Evolutionary conservation across 2,329 filamentous ascomycete genomes (phyloP), one percentile per base, ranked within the genome.

Genomic region (Diaporthe batatas): DNA sequence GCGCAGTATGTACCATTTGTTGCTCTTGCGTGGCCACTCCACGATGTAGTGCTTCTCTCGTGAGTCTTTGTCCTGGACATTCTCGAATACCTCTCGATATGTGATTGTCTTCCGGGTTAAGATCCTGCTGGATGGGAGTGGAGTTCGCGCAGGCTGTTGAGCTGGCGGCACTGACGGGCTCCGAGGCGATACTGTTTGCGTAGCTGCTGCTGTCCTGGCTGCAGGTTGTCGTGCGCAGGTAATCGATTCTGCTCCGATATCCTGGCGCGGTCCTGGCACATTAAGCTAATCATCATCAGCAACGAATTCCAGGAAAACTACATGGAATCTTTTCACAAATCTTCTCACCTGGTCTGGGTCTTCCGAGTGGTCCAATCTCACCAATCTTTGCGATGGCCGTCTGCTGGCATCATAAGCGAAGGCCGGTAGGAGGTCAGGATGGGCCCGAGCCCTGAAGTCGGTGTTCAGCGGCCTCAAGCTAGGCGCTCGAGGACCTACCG

Each of bases 1-100:
- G 36, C 55, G 44, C 6, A 62, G 21, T 6, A 70, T 62, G 16
- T 62, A 70, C 68, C 68, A 62, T 11, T 18, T 53, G 14, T 39
- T 32, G 68, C 32, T 53, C 2, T 5, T 3, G 3, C 3, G n/a
- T 3, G 68, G 68, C 7, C 23, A 47, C 34, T 36, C 18, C 5
- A 62, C 23, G n/a, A 70, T 70, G 55, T 29, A 62, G 44, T 49
- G 58, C 44, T 62, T 70, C 1, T 70, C 55, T 16, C 29, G 21
- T 25, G 53, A 59, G n/a, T n/a, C 44, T 25, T 18, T 6, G 1
- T n/a, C 23, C 6, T 42, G 42, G 21, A 64, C 25, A 12, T 32
- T 36, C 6, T 21, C 18, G 29, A 62, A 25, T 18, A 58, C 29
- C 18, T 29, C 39, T 1, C 29, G 16, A 21, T 62, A 58, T 42